phyloP scores from a whole-genome alignment of 805 yeast species.

The Candida adriatica region DNA sequence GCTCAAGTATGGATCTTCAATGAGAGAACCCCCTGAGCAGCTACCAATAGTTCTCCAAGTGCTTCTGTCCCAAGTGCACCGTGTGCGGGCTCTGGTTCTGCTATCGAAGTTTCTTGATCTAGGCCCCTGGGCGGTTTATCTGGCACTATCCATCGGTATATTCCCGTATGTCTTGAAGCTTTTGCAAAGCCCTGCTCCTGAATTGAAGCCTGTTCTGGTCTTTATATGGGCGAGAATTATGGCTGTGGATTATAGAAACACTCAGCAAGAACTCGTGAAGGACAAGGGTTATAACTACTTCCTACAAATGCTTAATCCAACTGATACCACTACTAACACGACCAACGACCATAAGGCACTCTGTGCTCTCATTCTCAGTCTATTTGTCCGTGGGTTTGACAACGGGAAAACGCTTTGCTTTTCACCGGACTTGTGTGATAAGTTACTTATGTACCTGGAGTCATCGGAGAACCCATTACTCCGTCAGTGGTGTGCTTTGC shows the following conservation, averaged over 20 bases:
- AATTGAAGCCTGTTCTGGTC: conserved; percentile 85
- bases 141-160: conserved; percentile 89
- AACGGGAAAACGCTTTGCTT: conserved; percentile 78
- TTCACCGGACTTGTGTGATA: conserved; percentile 62
- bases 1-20: conserved; percentile 84
- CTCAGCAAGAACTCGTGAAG: conserved; percentile 87
- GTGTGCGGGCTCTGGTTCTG: conserved; percentile 80
- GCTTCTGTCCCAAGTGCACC: conserved; percentile 85
- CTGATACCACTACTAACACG: conserved; percentile 19
- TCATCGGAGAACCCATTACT: conserved; percentile 76
- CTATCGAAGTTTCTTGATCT: conserved; percentile 82
- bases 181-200: conserved; percentile 91
- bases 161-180: conserved; percentile 90
- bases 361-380: conserved; percentile 85
- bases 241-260: conserved; percentile 87
- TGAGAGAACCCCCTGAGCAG: conserved; percentile 88
- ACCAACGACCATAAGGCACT: conserved; percentile 81
- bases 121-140: conserved; percentile 96
- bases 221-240: conserved; percentile 97
- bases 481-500: conserved; percentile 86
- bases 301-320: conserved; percentile 62
- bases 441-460: conserved; percentile 58
- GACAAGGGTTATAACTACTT: conserved; percentile 89
- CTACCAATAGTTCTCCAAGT: conserved; percentile 92
- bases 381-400: conserved; percentile 75